Evolutionary conservation across 2,329 filamentous ascomycete genomes (phyloP), one percentile per base, ranked within the genome.

Genomic region (Botryotinia calthae): DNA sequence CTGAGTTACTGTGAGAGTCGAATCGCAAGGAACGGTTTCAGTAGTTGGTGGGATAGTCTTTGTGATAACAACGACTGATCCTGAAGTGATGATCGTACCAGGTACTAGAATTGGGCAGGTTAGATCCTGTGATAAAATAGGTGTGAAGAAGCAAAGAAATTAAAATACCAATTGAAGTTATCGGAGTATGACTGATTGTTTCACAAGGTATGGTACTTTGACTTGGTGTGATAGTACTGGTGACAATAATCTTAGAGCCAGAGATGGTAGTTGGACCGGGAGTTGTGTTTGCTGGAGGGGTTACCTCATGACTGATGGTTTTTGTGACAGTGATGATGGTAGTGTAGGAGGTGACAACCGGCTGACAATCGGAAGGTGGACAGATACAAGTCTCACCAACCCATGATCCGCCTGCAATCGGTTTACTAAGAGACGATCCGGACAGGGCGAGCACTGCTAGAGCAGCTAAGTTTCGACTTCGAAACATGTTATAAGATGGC

Each of bases 371-470:
- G 22, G 42, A 56, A 31, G 65, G 62, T 37, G 51, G 42, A n/a
- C 51, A 70, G 46, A 54, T 56, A 66, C 51, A 71, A 46, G 54
- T 66, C 28, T 68, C 63, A 68, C 40, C 70, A 46, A 44, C 28
- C 70, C 48, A 67, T 54, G 46, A 48, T 16, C 59, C 70, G 54
- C 61, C 48, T 31, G 71, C 48, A 64, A 74, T 54, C 22, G 73
- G 74, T 48, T 73, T 76, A 31, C 70, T 67, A 7, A 73, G 12
- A 14, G 51, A 58, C 14, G 70, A 72, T 51, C 37, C 34, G 20
- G 46, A 72, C 44, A 74, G 48, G 22, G 61, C 61, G 40, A 76
- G 64, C 25, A 74, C 40, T 48, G 66, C 51, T 14, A 72, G 31
- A n/a, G 34, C 65, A 46, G 65, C 34, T 9, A 68, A n/a, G 16